Evolutionary conservation across 2,329 filamentous ascomycete species (phyloP).

Genomic region (Elsinoe arachidis): DNA sequence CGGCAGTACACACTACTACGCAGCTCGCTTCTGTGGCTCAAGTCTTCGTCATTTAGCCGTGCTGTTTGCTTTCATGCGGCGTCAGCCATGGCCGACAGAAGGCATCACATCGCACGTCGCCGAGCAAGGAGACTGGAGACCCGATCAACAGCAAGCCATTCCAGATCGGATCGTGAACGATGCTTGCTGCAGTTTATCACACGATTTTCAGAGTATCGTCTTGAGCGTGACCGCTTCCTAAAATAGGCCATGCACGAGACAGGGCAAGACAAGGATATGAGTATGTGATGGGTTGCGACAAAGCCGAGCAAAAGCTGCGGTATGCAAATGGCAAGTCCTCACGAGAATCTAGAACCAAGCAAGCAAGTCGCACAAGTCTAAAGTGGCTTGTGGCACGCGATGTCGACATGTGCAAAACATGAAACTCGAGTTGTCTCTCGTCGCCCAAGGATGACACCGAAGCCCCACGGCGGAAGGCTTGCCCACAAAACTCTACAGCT

Average conservation of each 20-base stretch:
- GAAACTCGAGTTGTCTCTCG: slow-evolving; percentile 8
- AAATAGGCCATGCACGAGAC: not conserved
- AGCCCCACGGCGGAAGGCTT: not conserved
- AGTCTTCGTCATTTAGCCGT: no score
- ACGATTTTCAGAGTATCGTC: no score
- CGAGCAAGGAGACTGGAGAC: no score
- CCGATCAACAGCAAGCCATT: no score
- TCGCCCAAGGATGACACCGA: not conserved
- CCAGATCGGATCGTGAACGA: no score
- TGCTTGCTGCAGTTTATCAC: no score
- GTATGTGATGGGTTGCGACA: not conserved
- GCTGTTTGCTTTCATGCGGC: no score
- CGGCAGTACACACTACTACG: no score
- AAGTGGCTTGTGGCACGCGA: not conserved
- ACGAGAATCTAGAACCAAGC: not conserved
- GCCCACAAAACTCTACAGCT: not conserved
- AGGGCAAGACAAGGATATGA: not conserved
- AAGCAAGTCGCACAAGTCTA: not conserved
- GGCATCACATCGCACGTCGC: no score
- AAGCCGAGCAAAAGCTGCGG: not conserved
- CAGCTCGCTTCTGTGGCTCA: no score
- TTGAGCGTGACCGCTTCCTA: no score
- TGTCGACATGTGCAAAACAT: not conserved
- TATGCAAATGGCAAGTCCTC: not conserved
- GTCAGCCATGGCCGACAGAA: no score